Base-by-base conservation (phyloP, 75 land plant genomes). In the Pinus albicaulis region DNA sequence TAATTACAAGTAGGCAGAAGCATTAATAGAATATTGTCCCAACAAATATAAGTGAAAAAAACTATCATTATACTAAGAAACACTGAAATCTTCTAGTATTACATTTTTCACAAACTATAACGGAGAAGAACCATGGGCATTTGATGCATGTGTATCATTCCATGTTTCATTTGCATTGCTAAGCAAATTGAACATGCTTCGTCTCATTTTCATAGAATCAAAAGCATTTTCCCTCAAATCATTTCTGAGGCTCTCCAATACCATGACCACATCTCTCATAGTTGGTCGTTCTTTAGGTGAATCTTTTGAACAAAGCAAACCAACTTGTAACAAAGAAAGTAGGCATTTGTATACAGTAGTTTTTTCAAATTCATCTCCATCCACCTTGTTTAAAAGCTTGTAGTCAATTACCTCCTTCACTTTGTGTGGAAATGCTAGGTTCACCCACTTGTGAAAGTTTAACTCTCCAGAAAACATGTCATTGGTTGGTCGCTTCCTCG, bases 191-290 rank as follows among this genome's bases (percentile, higher is more conserved):
- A 5, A 36, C 3, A 36, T 36, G 38, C 38, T 36, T 36, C 4
- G 5, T 5, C 4, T 36, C 4, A 36, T 4, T 3, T 5, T 36
- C 38, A 3, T 36, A 36, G 38, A 3, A 36, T 3, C 0, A 3
- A 3, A 4, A 3, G 0, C 4, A 36, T 36, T 36, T 3, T 36
- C 38, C 5, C 3, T 4, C 38, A 36, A 36, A 36, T 36, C 38
- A 36, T 36, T 36, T 36, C 3, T 36, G 5, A 36, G 38, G 38
- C 44, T 34, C 5, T 66, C 48, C 70, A 66, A 66, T 10, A 19
- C 22, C 70, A 38, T 66, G 7, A 36, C 48, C 12, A 82, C 82
- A 59, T 79, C 84, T 31, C 83, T 82, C 82, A 82, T 79, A 20
- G 72, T 79, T 36, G 82, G 84, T 3, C 77, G 63, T 53, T 82